Evolutionary conservation across 1,284 basidiomycete genomes (phyloP), one percentile per base, ranked within the genome.

Genomic region (Trametes polyzona): DNA sequence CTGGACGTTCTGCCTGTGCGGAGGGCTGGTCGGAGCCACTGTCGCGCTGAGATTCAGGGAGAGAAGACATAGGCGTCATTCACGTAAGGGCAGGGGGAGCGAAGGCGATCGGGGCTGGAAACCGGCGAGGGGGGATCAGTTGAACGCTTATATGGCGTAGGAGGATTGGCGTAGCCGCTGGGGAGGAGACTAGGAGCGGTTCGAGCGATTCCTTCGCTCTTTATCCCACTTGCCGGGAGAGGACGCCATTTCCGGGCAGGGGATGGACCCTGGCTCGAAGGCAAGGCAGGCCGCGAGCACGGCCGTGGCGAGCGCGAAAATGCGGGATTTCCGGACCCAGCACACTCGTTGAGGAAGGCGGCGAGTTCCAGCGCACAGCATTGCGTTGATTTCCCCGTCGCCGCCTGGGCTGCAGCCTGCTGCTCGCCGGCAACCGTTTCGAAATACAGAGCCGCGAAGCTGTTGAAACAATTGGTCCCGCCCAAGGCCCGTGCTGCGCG

Each of bases 1-100:
- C 88, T 76, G 88, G 88, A 36, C 76, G 74, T 68, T 80, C 78
- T 46, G 66, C 50, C n/a, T 32, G 49, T 10, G 23, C 52, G 6
- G 47, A 37, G 14, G 53, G 65, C 32, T 59, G 61, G 53, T 65
- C 63, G 40, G 64, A 55, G 33, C 65, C 59, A 52, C 51, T 55
- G 47, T 58, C 62, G 51, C 62, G 58, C 26, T 61, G 59, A 42
- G 62, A 58, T 30, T 49, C 58, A 50, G 62, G 47, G 47, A 66
- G 63, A 55, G 67, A 71, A 55, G 65, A 58, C 58, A 66, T 62
- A 40, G 73, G 71, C 69, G 68, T 71, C 70, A 72, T 71, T 69
- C 67, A 69, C 67, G 70, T 71, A 70, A 72, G 59, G 52, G 61
- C 55, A 65, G 59, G 65, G 65, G 65, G 57, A 57, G 56, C 57